phyloP scores from a whole-genome alignment of 148 eudicot genomes.

The Chenopodium quinoa region DNA sequence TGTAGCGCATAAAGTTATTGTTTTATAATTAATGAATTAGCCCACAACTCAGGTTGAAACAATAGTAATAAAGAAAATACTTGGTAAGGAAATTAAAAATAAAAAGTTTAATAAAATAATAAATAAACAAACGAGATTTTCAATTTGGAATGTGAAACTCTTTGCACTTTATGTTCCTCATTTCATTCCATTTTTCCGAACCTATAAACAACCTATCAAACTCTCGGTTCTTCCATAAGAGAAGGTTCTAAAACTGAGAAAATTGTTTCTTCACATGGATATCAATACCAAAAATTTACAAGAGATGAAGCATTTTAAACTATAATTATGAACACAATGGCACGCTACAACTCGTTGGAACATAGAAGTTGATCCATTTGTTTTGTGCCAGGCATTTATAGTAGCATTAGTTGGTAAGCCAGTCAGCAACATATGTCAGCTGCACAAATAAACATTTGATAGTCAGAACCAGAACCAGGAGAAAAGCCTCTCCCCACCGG shows the following conservation, averaged over 20 bases:
- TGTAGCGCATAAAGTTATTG: no score
- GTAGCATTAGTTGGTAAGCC: not conserved
- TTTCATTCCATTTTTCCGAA: not conserved
- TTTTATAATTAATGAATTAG: no score
- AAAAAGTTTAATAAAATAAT: no score
- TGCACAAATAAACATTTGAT: conserved; percentile 8
- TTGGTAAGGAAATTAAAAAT: no score
- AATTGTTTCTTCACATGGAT: not conserved
- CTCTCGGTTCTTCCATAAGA: not conserved
- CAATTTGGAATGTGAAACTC: not conserved
- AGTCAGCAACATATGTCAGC: conserved; percentile 2
- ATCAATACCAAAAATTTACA: not conserved
- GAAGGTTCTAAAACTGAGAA: not conserved
- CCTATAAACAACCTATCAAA: not conserved
- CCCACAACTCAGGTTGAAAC: no score
- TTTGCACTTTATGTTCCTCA: not conserved
- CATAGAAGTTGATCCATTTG: not conserved
- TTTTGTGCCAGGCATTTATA: not conserved
- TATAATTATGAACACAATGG: conserved; percentile 9
- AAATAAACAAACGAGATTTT: no score
- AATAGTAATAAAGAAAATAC: no score
- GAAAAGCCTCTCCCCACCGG: not conserved
- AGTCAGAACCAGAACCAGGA: not conserved
- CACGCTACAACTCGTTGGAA: not conserved
- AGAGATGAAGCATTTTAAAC: conserved; percentile 4